Conservation (phyloP, 2,329 filamentous ascomycete genomes). For the Fusarium globosum region DNA sequence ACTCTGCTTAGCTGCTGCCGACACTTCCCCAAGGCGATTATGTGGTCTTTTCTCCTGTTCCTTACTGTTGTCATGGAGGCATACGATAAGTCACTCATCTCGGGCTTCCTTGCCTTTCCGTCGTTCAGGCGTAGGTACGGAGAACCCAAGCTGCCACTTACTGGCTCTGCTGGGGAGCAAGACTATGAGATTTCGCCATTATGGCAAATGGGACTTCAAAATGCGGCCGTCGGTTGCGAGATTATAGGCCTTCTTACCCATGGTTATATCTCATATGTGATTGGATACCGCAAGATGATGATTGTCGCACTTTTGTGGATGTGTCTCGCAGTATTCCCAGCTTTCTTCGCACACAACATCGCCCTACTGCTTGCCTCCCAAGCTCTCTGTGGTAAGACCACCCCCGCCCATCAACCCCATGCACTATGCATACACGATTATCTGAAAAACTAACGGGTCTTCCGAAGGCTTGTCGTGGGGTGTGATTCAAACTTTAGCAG, state of each 20-base stretch:
- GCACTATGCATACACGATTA: accelerated
- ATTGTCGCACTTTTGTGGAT: slow-evolving; percentile 48
- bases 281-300: slow-evolving; percentile 52
- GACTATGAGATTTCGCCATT: background rate
- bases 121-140: slow-evolving; percentile 42
- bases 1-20: slow-evolving; percentile 10
- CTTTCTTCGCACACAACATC: slow-evolving; percentile 50
- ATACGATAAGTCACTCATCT: slow-evolving; percentile 13
- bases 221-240: background rate
- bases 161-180: background rate
- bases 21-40: slow-evolving; percentile 26
- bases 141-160: background rate
- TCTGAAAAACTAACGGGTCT: background rate
- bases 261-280: slow-evolving; percentile 52
- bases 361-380: slow-evolving; percentile 47
- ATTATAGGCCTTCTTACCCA: slow-evolving; percentile 53
- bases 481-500: slow-evolving; percentile 49
- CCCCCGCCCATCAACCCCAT: accelerated
- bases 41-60: slow-evolving; percentile 26
- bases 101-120: slow-evolving; percentile 8
- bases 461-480: slow-evolving; percentile 45
- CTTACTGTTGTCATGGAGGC: slow-evolving; percentile 32
- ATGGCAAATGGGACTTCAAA: background rate
- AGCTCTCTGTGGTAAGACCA: slow-evolving; percentile 40
- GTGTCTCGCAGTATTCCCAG: slow-evolving; percentile 51